Evolutionary conservation across 2,329 filamentous ascomycete species (phyloP).

Genomic region (Talaromyces atroroseus): DNA sequence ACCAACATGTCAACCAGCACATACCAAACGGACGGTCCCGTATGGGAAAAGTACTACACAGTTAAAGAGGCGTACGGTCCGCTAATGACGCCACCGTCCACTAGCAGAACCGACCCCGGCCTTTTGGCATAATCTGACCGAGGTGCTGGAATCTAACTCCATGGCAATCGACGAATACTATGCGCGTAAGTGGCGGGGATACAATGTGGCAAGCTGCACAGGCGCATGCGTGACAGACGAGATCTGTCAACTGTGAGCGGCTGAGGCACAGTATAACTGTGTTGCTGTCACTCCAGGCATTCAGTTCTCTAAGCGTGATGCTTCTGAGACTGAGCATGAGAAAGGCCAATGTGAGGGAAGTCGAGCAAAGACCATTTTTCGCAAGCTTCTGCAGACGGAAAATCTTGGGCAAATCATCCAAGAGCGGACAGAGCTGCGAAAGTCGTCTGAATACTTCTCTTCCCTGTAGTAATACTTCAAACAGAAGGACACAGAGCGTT

Average conservation of each 20-base stretch:
- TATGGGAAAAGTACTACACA: constrained; percentile 52
- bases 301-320: constrained; percentile 26
- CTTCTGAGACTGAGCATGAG: background rate
- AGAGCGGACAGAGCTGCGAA: constrained; percentile 6
- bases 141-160: constrained; percentile 39
- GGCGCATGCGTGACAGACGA: constrained; percentile 39
- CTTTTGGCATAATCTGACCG: constrained; percentile 55
- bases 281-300: constrained; percentile 34
- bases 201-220: constrained; percentile 34
- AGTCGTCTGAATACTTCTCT: background rate
- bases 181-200: constrained; percentile 44
- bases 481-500: no score
- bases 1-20: constrained; percentile 45
- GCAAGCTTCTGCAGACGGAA: constrained; percentile 15
- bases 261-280: constrained; percentile 50
- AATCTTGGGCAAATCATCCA: constrained; percentile 13
- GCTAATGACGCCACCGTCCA: constrained; percentile 36
- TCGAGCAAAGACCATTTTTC: constrained; percentile 11
- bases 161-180: constrained; percentile 43
- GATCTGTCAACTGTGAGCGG: constrained; percentile 48
- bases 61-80: constrained; percentile 49
- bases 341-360: constrained; percentile 8
- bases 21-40: constrained; percentile 43
- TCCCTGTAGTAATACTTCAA: no score
- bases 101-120: constrained; percentile 46